Evolutionary conservation across 495 filamentous ascomycete genomes (phyloP), one percentile per base, ranked within the genome.

Genomic region (Endocarpon pusillum): DNA sequence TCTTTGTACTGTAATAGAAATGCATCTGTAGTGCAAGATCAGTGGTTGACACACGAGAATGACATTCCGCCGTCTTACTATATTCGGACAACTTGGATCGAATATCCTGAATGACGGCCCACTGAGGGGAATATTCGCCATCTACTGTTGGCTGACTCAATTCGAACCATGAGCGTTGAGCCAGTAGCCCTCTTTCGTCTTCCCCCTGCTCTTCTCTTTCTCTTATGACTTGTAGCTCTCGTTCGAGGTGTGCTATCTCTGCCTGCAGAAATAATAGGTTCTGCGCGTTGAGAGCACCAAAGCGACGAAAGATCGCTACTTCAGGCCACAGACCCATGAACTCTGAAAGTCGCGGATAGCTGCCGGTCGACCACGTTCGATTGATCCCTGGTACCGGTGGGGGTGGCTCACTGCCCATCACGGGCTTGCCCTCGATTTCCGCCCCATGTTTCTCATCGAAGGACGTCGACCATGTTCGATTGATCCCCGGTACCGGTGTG

Each of bases 191-290:
- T n/a, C n/a, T n/a, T n/a, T n/a, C 19, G 3, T 19, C 22, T 2
- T 16, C 15, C 4, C 3, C 4, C 3, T 39, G 26, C 33, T 39
- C 43, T 20, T 49, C 48, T 11, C 37, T 19, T 5, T 37, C 15
- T 15, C 38, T 42, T 23, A 51, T 36, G 1, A 34, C 34, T 7
- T 36, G 12, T 0, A 54, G 43, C 21, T 51, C 43, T 27, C 44
- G 38, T 36, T 57, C 41, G 21, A 55, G 47, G 30, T 51, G 34
- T 2, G 37, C 40, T 15, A 53, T 34, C 22, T 49, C 55, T 4
- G 51, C 53, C 38, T 57, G 56, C 19, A 49, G 44, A 34, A 55
- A 55, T 9, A 59, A 42, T 16, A 57, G 30, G 24, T 52, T 53
- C 24, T 48, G 44, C 14, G 45, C 41, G 23, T 54, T 57, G 7